Evolutionary conservation across 139 green algal genomes (phyloP).

Genomic region (Micromonas commoda): DNA sequence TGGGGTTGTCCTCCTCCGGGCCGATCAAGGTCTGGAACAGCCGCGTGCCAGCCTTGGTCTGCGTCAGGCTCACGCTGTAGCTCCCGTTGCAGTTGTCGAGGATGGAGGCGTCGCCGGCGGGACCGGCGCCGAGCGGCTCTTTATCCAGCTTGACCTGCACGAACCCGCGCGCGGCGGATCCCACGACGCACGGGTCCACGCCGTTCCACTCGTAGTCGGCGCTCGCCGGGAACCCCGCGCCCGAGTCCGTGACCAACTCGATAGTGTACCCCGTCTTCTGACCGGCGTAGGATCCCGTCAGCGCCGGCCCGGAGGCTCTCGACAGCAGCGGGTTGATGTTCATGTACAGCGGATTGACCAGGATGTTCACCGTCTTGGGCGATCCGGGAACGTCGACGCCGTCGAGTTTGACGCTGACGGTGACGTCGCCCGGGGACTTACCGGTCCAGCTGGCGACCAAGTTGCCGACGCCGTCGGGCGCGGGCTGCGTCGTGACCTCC

Average conservation of each 20-base stretch:
- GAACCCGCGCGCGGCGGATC: background rate
- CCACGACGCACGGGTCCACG: background rate
- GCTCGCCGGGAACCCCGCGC: background rate
- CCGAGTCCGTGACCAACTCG: background rate
- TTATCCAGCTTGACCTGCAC: background rate
- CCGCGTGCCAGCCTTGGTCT: background rate
- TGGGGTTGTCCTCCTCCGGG: background rate
- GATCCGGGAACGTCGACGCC: background rate
- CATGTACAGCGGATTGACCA: background rate
- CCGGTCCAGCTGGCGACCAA: background rate
- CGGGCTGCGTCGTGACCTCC: background rate
- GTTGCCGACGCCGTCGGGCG: no score
- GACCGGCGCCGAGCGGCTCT: background rate
- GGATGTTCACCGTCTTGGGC: background rate
- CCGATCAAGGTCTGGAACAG: background rate
- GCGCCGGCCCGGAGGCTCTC: no score
- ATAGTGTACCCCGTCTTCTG: background rate
- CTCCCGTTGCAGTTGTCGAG: no score
- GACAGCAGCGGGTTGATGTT: background rate
- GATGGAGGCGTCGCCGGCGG: no score
- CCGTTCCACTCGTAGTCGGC: background rate
- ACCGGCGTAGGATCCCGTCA: background rate
- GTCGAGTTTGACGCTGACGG: background rate
- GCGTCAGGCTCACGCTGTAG: no score
- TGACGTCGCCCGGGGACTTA: background rate